Conservation (phyloP, 2,329 filamentous ascomycete species). For the Xylariaceae sp. region DNA sequence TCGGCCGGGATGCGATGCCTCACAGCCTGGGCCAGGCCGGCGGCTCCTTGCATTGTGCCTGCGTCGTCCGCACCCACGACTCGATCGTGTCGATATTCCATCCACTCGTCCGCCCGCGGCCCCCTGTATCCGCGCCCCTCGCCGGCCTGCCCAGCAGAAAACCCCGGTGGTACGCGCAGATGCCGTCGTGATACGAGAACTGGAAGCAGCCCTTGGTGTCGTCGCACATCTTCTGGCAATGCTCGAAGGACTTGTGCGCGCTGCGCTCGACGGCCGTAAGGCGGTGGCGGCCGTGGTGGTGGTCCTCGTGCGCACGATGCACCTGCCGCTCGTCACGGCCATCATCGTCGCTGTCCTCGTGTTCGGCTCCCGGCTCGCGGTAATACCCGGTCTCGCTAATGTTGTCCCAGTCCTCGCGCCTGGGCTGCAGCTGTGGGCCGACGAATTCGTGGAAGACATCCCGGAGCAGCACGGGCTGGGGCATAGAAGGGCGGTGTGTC, state of each 20-base stretch:
- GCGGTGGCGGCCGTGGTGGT: no score
- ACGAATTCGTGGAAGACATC: slow-evolving; percentile 43
- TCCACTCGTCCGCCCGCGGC: slow-evolving; percentile 29
- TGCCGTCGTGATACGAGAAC: slow-evolving; percentile 31
- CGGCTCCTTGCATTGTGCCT: slow-evolving; percentile 26
- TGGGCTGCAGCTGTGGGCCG: slow-evolving; percentile 28
- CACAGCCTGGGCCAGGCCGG: no score
- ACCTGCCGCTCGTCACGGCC: slow-evolving; percentile 25
- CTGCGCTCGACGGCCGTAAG: slow-evolving; percentile 30
- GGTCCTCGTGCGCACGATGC: slow-evolving; percentile 24
- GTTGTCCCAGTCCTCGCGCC: slow-evolving; percentile 47
- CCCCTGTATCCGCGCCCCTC: slow-evolving; percentile 20
- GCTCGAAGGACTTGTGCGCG: slow-evolving; percentile 33
- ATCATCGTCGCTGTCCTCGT: slow-evolving; percentile 11
- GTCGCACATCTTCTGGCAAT: slow-evolving; percentile 39
- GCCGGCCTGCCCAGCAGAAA: slow-evolving; percentile 33
- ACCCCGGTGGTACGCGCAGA: slow-evolving; percentile 28
- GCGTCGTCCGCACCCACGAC: slow-evolving; percentile 29
- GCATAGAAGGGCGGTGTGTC: slow-evolving; percentile 4
- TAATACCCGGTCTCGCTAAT: slow-evolving; percentile 37
- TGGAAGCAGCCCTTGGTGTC: slow-evolving; percentile 31
- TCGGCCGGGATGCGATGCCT: no score
- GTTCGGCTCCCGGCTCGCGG: slow-evolving; percentile 24
- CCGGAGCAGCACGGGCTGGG: slow-evolving; percentile 32
- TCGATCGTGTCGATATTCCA: slow-evolving; percentile 35